Base-by-base conservation (phyloP, 352 stramenopile genomes). In the Phytophthora pini region DNA sequence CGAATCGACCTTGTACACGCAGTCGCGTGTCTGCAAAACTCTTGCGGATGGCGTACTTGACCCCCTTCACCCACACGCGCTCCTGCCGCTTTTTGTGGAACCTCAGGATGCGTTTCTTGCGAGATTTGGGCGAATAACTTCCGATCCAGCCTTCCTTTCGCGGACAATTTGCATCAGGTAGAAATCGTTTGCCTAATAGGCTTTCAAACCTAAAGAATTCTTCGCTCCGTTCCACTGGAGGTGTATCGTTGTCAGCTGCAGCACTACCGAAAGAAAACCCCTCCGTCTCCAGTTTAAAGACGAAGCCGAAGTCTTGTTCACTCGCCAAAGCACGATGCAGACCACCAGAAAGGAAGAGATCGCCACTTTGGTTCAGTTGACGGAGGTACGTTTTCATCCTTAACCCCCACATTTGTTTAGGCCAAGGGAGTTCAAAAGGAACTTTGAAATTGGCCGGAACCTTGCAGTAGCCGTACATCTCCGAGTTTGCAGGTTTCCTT, bases 11-110 rank as follows among this genome's bases (percentile, higher is more conserved):
- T 74, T 99, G 98, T 6, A 99, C 95, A 24, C 96, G 81, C 54
- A 99, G 61, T 63, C 96, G 80, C 52, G 87, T 98, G 76, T 99
- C 95, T 29, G 97, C 97, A 90, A 99, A 98, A 61, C 97, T 98
- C 74, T 99, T 99, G 2, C 97, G 80, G 8, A 99, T 90, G 70
- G 98, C 93, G 69, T 99, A 99, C 72, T 98, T 98, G 24, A 99
- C 92, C 40, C 89, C 81, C 54, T 96, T 98, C 20, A 72, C 61
- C 87, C 94, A 98, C 58, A 98, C 92, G 44, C 96, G 87, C 58
- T 98, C 82, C 63, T 98, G 90, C 27, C 95, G 76, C 77, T 98
- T 99, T 66, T 95, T 88, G 26, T 97, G 68, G 66, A 98, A 99
- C 55, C 91, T 88, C 58, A 95, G 82, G 39, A 99, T 91, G n/a